Evolutionary conservation across 768 basidiomycete species (phyloP).

Genomic region (Tubosaeta sp.): DNA sequence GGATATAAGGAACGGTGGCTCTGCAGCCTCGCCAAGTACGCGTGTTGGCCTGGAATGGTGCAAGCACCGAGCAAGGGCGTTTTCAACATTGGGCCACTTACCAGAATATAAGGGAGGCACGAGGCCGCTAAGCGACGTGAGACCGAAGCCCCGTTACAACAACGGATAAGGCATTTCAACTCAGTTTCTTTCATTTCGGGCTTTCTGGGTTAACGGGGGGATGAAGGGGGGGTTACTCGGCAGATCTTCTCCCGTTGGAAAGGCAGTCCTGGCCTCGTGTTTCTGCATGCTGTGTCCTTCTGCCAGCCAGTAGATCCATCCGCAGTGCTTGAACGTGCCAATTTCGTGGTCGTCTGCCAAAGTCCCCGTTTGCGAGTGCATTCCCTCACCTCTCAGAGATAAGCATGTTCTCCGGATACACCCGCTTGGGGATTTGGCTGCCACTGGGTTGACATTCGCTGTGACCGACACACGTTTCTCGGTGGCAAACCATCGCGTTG

Average conservation of each 20-base stretch:
- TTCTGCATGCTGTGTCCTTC: conserved; percentile 13
- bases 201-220: conserved; percentile 19
- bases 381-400: background rate
- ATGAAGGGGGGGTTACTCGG: conserved; percentile 3
- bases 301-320: background rate
- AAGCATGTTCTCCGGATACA: conserved; percentile 1
- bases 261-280: conserved; percentile 23
- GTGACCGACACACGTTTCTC: conserved; percentile 17
- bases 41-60: conserved; percentile 27
- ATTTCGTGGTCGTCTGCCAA: background rate
- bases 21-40: conserved; percentile 25
- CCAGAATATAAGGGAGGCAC: conserved; percentile 33
- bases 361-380: background rate
- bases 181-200: conserved; percentile 28
- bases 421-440: conserved; percentile 3
- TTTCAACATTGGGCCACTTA: conserved; percentile 18
- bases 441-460: background rate
- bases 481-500: conserved; percentile 4
- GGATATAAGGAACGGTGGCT: conserved; percentile 22
- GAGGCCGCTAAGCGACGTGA: conserved; percentile 34
- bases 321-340: conserved; percentile 7
- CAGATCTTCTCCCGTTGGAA: conserved; percentile 8
- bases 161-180: conserved; percentile 20
- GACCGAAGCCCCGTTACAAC: conserved; percentile 24
- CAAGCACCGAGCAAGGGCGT: conserved; percentile 21